Conservation (phyloP, 176 grass and related monocot genomes). For the Cocos nucifera region DNA sequence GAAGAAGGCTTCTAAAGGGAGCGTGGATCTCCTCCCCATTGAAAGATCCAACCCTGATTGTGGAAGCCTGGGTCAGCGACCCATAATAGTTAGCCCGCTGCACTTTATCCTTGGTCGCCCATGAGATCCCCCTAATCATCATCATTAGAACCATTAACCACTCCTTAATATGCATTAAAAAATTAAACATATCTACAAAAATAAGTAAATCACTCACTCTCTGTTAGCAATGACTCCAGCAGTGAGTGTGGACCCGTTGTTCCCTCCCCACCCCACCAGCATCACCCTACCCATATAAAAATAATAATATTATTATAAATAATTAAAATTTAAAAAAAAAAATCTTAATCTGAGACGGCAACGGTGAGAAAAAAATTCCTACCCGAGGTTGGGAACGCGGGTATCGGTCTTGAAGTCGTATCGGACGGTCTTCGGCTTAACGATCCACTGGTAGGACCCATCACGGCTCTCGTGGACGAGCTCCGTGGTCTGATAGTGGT, state of each 20-base stretch:
- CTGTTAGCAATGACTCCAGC: conserved; percentile 91
- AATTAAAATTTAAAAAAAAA: not conserved
- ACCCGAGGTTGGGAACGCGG: conserved; percentile 87
- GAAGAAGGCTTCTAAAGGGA: conserved; percentile 90
- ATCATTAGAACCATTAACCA: not conserved
- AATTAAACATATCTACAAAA: not conserved
- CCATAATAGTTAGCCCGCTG: conserved; percentile 97
- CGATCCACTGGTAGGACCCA: conserved; percentile 66
- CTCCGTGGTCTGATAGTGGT: conserved; percentile 90
- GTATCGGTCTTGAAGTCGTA: conserved; percentile 81
- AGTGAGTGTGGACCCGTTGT: conserved; percentile 86
- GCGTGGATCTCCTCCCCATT: conserved; percentile 95
- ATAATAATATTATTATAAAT: not conserved
- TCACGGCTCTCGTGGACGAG: conserved; percentile 77
- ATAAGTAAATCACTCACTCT: conserved; percentile 41
- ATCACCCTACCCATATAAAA: conserved; percentile 48
- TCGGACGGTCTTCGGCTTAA: conserved; percentile 65
- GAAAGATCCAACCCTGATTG: conserved; percentile 76
- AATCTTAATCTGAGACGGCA: not conserved
- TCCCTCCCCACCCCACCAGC: conserved; percentile 94
- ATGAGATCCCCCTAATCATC: conserved; percentile 74
- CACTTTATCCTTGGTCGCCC: conserved; percentile 93
- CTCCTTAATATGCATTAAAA: too few species aligned
- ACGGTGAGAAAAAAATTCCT: not conserved
- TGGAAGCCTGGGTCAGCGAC: conserved; percentile 86